Base-by-base conservation (phyloP, 106 monocot genomes). In the Acorus gramineus region DNA sequence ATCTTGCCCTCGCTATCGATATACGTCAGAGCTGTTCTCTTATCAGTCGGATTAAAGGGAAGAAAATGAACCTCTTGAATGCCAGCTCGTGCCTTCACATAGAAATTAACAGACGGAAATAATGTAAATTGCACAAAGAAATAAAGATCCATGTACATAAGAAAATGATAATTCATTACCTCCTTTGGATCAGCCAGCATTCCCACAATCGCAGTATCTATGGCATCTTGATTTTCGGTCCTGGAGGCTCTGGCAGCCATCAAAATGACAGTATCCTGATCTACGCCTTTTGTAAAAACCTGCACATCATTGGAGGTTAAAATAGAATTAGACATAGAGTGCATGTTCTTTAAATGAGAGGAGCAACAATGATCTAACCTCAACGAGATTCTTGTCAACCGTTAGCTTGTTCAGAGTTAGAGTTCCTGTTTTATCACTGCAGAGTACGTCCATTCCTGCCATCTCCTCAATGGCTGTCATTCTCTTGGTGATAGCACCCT, bases 361-460 rank as follows among this genome's bases (percentile, higher is more conserved):
- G 56, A 11, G 10, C 11, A 8, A 46, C 9, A 9, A 3, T 44
- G 57, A 6, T 42, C 70, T 61, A 7, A 86, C 91, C 86, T 92
- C 86, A 61, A 92, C 50, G 11, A 79, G 84, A 48, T 82, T 87
- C 67, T 77, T 79, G 67, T 92, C 84, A 56, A 92, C 87, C 2
- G 84, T 85, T 11, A 87, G 72, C 67, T 92, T 84, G 75, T 92
- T 92, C 53, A 92, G 53, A 73, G 92, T 92, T 13, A 92, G 72
- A 46, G 92, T 92, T 57, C 87, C 92, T 57, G 92, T 92, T 60
- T 92, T 92, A 53, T 92, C 92, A 73, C 87, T 87, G 77, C 92
- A 92, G 56, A 92, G 92, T 3, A 92, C 92, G 78, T 92, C 92
- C 92, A 92, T 92, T n/a, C 92, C 92, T 42, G 87, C 87, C 92